Evolutionary conservation across 768 basidiomycete genomes (phyloP), one percentile per base, ranked within the genome.

Genomic region (Hericium rajendrae): DNA sequence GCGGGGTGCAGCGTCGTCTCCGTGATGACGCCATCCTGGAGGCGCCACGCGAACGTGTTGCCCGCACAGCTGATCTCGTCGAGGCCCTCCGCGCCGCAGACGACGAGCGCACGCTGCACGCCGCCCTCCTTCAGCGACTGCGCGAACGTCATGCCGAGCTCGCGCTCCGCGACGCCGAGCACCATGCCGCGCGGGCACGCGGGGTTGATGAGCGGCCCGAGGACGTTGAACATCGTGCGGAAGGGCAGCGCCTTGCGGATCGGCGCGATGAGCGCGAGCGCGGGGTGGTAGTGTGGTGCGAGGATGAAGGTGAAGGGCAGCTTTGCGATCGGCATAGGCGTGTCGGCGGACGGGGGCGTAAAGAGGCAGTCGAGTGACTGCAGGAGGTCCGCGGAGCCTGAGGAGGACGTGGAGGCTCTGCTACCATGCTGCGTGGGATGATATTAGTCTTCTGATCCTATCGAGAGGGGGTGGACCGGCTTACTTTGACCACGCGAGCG

Each of bases 31-130:
- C 86, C 89, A 22, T 89, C 74, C 26, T 77, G 76, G 60, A 95
- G 80, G 57, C 88, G 84, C 94, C 93, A 89, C 38, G 80, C 86
- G 71, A 79, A 79, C 9, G 94, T 94, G 13, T 86, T 83, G 1
- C 95, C 97, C 0, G 91, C 94, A 64, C 91, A 94, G 69, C 88
- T 91, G 67, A 99, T 91, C 76, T 98, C 95, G 71, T 98, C 95
- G 43, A 99, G 75, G 1, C 82, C 82, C 68, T 98, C 97, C 39
- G 80, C 82, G 1, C 95, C 95, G 64, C 94, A 97, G 0, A 99
- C 95, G 20, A 99, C 93, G 56, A 94, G 73, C 0, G 93, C 95
- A 38, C 89, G 81, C 63, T 82, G 74, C 8, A 95, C 90, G 15
- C 88, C 88, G 18, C 84, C 79, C 22, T 89, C 80, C 8, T 73